phyloP scores from a whole-genome alignment of 75 land plant species.

The Cunninghamia lanceolata region DNA sequence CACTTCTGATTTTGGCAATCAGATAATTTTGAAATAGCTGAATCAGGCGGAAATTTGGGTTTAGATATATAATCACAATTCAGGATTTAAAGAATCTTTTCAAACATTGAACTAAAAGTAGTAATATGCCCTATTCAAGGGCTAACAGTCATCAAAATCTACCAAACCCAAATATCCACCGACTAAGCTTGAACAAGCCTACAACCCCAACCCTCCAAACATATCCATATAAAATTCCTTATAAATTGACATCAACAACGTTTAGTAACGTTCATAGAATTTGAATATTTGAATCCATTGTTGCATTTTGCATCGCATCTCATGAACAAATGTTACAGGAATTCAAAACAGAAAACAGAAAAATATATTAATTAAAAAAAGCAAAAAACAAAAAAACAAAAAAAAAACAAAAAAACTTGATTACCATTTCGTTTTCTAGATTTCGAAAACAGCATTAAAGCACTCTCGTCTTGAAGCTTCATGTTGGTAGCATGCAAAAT shows the following conservation, averaged over 20 bases:
- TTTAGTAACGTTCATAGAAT: neutral
- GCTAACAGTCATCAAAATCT: neutral
- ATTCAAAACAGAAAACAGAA: neutral
- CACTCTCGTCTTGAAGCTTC: neutral
- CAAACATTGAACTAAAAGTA: neutral
- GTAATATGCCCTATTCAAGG: neutral
- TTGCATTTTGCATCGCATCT: neutral
- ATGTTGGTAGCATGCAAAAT: neutral
- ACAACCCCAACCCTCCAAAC: neutral
- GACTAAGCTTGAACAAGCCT: neutral
- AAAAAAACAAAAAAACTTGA: neutral
- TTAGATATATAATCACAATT: neutral
- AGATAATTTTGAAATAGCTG: neutral
- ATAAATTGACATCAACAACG: neutral
- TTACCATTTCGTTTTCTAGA: slow-evolving; percentile 4
- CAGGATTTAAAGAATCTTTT: neutral
- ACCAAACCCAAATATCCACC: neutral
- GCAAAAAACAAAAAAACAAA: neutral
- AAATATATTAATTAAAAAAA: neutral
- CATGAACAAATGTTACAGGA: neutral
- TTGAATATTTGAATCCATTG: neutral
- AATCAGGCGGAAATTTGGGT: neutral
- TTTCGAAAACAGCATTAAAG: neutral
- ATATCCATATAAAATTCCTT: neutral
- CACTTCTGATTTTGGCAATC: neutral